Conservation (phyloP, 108 stramenopile genomes). For the Parietichytrium sp. region DNA sequence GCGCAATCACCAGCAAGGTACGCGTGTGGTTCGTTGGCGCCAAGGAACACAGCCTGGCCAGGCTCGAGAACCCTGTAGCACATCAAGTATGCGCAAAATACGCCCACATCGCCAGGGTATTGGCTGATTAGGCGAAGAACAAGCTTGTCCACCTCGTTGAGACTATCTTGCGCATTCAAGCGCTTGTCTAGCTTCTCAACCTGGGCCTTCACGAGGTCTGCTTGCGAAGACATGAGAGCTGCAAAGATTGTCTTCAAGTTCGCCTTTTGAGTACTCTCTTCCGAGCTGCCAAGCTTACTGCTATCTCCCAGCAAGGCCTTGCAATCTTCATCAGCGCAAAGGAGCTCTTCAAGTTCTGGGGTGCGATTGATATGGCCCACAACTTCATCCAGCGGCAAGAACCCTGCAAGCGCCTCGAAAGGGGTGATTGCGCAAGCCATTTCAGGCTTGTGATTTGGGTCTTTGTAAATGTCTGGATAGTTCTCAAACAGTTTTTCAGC, state of each 20-base stretch:
- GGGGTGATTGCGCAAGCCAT: constrained; percentile 94
- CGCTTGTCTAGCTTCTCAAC: constrained; percentile 66
- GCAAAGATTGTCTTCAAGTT: constrained; percentile 42
- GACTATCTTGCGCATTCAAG: constrained; percentile 49
- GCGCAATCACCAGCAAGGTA: constrained; percentile 90
- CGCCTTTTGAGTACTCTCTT: background rate
- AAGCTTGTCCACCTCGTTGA: background rate
- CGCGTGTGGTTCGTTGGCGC: constrained; percentile 84
- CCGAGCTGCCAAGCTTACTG: background rate
- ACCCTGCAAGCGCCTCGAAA: constrained; percentile 95
- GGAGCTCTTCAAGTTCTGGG: constrained; percentile 38
- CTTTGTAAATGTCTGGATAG: constrained; percentile 81
- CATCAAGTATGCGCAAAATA: constrained; percentile 80
- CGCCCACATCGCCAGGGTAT: constrained; percentile 84
- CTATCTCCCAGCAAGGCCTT: background rate
- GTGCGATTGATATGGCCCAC: background rate
- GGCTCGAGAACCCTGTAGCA: constrained; percentile 75
- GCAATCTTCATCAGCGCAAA: background rate
- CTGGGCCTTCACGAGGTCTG: constrained; percentile 52
- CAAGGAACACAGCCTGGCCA: constrained; percentile 83
- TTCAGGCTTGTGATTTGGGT: constrained; percentile 98
- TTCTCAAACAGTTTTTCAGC: constrained; percentile 77
- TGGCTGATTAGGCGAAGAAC: constrained; percentile 71
- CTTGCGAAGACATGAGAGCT: constrained; percentile 60
- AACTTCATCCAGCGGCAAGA: constrained; percentile 80